These are phyloP conservation scores for Stephanodiscus minutulus DNA, from an alignment of 108 stramenopile species.

Conservation along the genomic window DNA sequence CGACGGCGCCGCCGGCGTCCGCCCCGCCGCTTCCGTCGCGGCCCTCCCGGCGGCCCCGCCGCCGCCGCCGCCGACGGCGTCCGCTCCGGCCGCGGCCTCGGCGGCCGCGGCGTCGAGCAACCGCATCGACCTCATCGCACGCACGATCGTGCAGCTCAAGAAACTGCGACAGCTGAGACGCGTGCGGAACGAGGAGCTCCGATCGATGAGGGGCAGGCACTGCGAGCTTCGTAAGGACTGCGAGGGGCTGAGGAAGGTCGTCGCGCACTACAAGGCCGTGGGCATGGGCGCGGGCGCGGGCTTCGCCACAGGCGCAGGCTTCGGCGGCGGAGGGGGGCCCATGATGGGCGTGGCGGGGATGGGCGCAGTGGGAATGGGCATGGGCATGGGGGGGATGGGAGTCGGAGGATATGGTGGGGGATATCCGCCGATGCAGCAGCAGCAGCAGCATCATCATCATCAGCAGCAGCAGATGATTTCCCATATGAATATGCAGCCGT, in stretches of 20 bases:
- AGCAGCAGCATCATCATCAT: conserved; percentile 7
- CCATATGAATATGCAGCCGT: conserved; percentile 12
- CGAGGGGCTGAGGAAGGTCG: conserved; percentile 58
- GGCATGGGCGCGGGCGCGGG: too few relatives aligned
- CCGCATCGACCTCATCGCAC: conserved; percentile 82
- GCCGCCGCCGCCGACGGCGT: neutral
- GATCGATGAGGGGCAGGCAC: conserved; percentile 20
- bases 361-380: too few relatives aligned
- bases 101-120: conserved; percentile 62
- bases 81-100: neutral
- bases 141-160: conserved; percentile 56
- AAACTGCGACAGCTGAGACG: conserved; percentile 35
- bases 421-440: conserved; percentile 9
- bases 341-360: conserved; percentile 51
- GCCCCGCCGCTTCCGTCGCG: neutral
- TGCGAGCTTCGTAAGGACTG: conserved; percentile 52
- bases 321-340: too few relatives aligned
- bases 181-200: conserved; percentile 35
- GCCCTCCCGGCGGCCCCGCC: neutral
- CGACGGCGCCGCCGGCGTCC: neutral
- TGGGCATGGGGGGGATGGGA: conserved; percentile 27
- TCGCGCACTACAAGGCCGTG: conserved; percentile 57
- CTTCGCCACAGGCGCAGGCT: too few relatives aligned
- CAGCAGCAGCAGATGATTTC: conserved; percentile 1
- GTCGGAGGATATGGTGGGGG: conserved; percentile 6